These are phyloP conservation scores for Myrica gale DNA, from an alignment of 306 rosid genomes.

Conservation along the genomic window DNA sequence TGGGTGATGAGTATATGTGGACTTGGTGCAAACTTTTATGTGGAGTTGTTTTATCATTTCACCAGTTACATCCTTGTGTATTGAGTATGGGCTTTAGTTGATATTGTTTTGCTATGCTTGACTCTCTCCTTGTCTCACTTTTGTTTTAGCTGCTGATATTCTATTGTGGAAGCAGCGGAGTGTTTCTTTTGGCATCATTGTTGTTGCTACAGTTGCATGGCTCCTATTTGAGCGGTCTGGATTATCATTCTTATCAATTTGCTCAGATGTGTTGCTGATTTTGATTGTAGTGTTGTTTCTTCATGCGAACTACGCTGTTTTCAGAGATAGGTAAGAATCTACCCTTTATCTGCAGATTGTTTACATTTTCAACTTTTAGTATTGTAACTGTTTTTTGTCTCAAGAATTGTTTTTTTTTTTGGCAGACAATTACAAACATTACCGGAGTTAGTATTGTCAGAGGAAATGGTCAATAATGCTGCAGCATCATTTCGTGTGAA, in stretches of 20 bases:
- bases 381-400: slow-evolving; percentile 19
- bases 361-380: slow-evolving; percentile 17
- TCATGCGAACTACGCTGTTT: slow-evolving; percentile 65
- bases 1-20: neutral
- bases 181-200: slow-evolving; percentile 62
- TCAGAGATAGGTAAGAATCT: slow-evolving; percentile 60
- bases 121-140: slow-evolving; percentile 21
- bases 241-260: slow-evolving; percentile 67
- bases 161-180: slow-evolving; percentile 68
- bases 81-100: neutral
- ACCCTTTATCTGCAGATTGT: slow-evolving; percentile 1
- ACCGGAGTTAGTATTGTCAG: slow-evolving; percentile 82
- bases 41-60: neutral
- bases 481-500: slow-evolving; percentile 94
- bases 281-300: slow-evolving; percentile 66
- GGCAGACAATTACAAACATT: slow-evolving; percentile 61
- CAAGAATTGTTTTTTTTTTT: slow-evolving; percentile 18
- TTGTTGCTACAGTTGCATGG: slow-evolving; percentile 79
- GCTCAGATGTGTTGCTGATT: slow-evolving; percentile 90
- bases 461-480: slow-evolving; percentile 86
- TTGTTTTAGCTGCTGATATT: slow-evolving; percentile 66
- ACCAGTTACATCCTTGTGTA: neutral
- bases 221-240: slow-evolving; percentile 59
- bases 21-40: neutral
- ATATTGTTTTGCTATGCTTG: slow-evolving; percentile 8